These are phyloP conservation scores for Aquilaria sinensis DNA, from an alignment of 345 rosid genomes.

Conservation along the genomic window DNA sequence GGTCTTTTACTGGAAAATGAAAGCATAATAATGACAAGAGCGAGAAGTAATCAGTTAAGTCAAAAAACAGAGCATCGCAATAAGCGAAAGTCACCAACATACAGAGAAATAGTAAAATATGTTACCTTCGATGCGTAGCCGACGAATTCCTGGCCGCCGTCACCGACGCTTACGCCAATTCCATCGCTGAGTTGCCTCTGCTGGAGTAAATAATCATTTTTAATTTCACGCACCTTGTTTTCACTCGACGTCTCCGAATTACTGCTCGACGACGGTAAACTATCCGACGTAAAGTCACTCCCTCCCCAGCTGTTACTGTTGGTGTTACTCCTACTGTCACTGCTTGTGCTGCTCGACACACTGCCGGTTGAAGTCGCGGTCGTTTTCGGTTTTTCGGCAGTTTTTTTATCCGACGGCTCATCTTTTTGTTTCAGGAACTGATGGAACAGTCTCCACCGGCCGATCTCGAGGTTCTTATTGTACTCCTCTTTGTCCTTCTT, in stretches of 20 bases:
- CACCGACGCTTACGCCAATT: slow-evolving; percentile 38
- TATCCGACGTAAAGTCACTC: slow-evolving; percentile 37
- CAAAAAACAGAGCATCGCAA: background rate
- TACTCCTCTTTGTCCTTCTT: slow-evolving; percentile 17
- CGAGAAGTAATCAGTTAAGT: too few species aligned
- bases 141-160: slow-evolving; percentile 26
- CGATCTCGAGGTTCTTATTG: slow-evolving; percentile 19
- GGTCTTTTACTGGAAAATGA: too few species aligned
- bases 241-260: slow-evolving; percentile 21
- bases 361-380: background rate
- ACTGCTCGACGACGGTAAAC: slow-evolving; percentile 32
- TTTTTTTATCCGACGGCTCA: slow-evolving; percentile 26
- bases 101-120: slow-evolving; percentile 9
- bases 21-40: too few species aligned
- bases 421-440: slow-evolving; percentile 38
- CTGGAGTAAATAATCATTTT: slow-evolving; percentile 5
- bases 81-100: slow-evolving; percentile 16
- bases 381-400: slow-evolving; percentile 2
- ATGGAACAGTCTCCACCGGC: slow-evolving; percentile 42
- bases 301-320: slow-evolving; percentile 33
- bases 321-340: background rate
- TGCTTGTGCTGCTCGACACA: slow-evolving; percentile 23
- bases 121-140: slow-evolving; percentile 39
- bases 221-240: slow-evolving; percentile 31
- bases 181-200: slow-evolving; percentile 23